These are phyloP conservation scores for Ustilago hordei DNA, from an alignment of 1,284 basidiomycete species.

Conservation along the genomic window DNA sequence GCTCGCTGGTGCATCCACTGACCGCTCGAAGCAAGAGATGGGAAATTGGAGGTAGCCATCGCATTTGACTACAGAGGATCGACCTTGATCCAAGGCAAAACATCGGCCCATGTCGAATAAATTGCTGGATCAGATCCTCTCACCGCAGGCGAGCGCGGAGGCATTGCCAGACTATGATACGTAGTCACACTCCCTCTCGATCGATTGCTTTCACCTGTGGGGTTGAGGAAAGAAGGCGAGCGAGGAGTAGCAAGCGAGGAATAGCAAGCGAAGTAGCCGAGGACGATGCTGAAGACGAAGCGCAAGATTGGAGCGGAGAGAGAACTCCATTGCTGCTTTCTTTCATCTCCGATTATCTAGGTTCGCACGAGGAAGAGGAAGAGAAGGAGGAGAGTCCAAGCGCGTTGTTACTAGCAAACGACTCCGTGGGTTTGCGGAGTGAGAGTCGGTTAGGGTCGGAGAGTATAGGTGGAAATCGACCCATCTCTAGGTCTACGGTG, in stretches of 20 bases:
- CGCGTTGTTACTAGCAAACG: constrained; percentile 1
- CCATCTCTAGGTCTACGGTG: background rate
- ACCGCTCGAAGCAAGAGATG: background rate
- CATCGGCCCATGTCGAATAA: background rate
- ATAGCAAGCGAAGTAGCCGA: background rate
- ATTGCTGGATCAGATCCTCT: background rate
- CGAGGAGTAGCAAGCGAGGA: constrained; percentile 6
- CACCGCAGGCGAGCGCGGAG: background rate
- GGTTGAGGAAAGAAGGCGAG: constrained; percentile 13
- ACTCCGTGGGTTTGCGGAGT: background rate
- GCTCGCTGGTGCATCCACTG: constrained; percentile 6
- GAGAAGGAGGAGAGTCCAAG: constrained; percentile 7
- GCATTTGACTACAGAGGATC: background rate
- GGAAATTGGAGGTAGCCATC: background rate
- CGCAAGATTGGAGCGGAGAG: constrained; percentile 6
- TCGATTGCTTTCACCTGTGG: background rate
- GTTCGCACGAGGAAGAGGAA: background rate
- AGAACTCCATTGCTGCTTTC: background rate
- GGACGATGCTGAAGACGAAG: constrained; percentile 7
- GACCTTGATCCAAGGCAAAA: background rate
- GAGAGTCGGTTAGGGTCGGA: background rate
- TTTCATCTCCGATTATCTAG: background rate
- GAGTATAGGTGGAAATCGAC: background rate
- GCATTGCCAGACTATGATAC: background rate
- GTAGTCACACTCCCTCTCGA: background rate